Base-by-base conservation (phyloP, 805 yeast species). In the Wickerhamiella australiensis region DNA sequence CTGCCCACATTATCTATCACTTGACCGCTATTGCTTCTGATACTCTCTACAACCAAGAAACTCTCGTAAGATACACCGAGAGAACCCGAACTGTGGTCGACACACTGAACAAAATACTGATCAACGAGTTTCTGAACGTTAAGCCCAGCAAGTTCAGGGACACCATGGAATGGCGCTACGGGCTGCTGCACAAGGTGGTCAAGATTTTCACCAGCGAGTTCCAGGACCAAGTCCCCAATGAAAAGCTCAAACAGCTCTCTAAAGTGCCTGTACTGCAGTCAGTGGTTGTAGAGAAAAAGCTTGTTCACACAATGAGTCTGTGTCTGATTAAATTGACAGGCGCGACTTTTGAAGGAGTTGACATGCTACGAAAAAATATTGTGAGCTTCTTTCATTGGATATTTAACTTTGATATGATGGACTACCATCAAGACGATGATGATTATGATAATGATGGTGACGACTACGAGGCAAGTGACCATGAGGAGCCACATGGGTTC, bases 231-330 rank as follows among this genome's bases (percentile, higher is more conserved):
- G 48, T 43, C 9, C 18, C 21, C 17, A 17, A 33, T 17, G 44
- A 15, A 11, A 15, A n/a, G 18, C 22, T 45, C 26, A 35, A 21
- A 11, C 11, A 29, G 17, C 37, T 36, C 42, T 20, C 37, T n/a
- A 26, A 37, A 12, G 33, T 46, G 5, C 51, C 51, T 2, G 38
- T 49, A 7, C 11, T 49, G 4, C 51, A 47, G 18, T 17, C 40
- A 7, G 12, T 44, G 15, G 20, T 43, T 15, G 31, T 43, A 5
- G 51, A 49, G n/a, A 43, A 44, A 22, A 22, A 37, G 29, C 22
- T 49, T 7, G 21, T 29, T 11, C 20, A 35, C n/a, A 22, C 44
- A 1, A 8, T 49, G 9, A 29, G 45, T 21, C 12, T 37, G 21
- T 49, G 48, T 17, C 12, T 43, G 7, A 43, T 45, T 12, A 27